Conservation (phyloP, 1,284 basidiomycete genomes). For the Leccinum pachyderme region DNA sequence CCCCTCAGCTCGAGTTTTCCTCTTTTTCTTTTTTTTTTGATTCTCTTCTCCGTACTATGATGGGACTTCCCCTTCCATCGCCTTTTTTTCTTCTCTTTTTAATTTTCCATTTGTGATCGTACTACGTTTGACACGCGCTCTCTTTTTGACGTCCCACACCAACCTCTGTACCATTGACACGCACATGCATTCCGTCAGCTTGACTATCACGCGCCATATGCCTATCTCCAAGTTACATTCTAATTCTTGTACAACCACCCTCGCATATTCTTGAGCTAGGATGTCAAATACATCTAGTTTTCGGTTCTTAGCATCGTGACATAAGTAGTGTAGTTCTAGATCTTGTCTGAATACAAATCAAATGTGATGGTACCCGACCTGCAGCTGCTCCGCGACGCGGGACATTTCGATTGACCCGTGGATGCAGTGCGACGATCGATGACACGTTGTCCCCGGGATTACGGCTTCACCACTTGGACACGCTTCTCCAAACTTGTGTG, state of each 20-base stretch:
- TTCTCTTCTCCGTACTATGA: not conserved
- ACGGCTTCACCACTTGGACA: conserved; percentile 24
- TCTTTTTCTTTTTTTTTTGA: not conserved
- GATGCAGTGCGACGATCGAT: conserved; percentile 8
- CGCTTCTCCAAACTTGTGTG: conserved; percentile 5
- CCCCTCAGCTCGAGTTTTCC: conserved; percentile 1
- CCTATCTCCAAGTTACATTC: conserved; percentile 16
- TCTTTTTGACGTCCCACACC: conserved; percentile 19
- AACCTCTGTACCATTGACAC: conserved; percentile 24
- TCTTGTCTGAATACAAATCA: conserved; percentile 20
- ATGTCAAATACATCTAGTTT: conserved; percentile 18
- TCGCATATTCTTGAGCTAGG: conserved; percentile 8
- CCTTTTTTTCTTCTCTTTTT: not conserved
- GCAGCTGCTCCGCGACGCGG: conserved; percentile 6
- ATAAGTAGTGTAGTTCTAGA: conserved; percentile 32
- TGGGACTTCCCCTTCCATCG: not conserved
- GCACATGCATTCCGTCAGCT: conserved; percentile 24
- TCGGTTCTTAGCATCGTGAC: conserved; percentile 12
- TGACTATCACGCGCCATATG: conserved; percentile 23
- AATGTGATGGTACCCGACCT: conserved; percentile 1
- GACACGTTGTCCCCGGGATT: conserved; percentile 30
- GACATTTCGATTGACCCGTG: conserved; percentile 3
- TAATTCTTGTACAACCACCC: conserved; percentile 35
- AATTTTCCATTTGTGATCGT: not conserved
- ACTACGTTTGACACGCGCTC: conserved; percentile 16